phyloP scores from a whole-genome alignment of 495 filamentous ascomycete species.

The Jackrogersella multiformis region DNA sequence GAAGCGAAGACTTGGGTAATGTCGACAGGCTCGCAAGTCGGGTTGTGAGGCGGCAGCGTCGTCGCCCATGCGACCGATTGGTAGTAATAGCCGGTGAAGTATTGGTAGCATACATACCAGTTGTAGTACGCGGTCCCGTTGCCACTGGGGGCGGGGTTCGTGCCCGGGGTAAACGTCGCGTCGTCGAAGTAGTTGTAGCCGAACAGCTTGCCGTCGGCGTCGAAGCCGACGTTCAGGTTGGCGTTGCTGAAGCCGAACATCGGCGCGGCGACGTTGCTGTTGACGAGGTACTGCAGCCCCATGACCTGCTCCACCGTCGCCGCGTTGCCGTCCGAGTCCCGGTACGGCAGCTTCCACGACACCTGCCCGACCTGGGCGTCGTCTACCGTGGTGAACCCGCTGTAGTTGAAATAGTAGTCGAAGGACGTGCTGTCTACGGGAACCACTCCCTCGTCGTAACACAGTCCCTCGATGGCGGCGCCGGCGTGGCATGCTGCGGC shows the following conservation, averaged over 20 bases:
- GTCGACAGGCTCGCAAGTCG: conserved; percentile 61
- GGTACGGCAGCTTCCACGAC: conserved; percentile 52
- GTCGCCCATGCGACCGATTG: conserved; percentile 61
- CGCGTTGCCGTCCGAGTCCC: conserved; percentile 36
- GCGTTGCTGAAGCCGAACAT: conserved; percentile 48
- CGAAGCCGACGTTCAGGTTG: conserved; percentile 53
- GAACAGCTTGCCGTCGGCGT: conserved; percentile 52
- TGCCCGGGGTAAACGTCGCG: conserved; percentile 35
- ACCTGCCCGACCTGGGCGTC: conserved; percentile 48
- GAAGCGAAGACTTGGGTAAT: conserved; percentile 45
- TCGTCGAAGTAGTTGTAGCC: conserved; percentile 59
- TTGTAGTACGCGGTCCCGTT: conserved; percentile 44
- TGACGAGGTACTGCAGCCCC: conserved; percentile 50
- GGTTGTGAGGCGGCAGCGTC: conserved; percentile 60
- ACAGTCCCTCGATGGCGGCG: conserved; percentile 64
- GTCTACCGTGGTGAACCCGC: conserved; percentile 42
- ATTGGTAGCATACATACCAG: conserved; percentile 64
- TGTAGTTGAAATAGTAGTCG: conserved; percentile 55
- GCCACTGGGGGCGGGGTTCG: conserved; percentile 23
- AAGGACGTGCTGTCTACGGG: conserved; percentile 22
- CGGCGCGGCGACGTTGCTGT: conserved; percentile 63
- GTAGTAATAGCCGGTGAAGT: conserved; percentile 62
- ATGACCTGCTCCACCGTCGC: conserved; percentile 51
- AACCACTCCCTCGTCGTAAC: conserved; percentile 45
- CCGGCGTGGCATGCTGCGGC: conserved; percentile 64